phyloP scores from a whole-genome alignment of 78 protist genomes.

The Dictyostelium purpureum region DNA sequence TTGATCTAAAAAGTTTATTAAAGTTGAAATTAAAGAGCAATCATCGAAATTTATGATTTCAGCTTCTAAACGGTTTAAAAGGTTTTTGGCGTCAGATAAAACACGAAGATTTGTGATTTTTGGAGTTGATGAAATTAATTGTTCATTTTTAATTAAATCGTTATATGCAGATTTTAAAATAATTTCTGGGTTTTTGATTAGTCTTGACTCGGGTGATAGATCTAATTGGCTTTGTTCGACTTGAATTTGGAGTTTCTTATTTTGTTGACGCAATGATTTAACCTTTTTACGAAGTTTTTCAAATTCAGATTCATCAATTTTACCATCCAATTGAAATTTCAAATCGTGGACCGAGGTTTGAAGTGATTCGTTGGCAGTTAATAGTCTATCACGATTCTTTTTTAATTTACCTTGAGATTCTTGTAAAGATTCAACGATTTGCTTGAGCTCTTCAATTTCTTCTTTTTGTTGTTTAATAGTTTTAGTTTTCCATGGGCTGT shows the following conservation, averaged over 20 bases:
- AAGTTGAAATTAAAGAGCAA: slow-evolving; percentile 11
- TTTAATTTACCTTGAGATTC: slow-evolving; percentile 14
- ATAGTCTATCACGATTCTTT: slow-evolving; percentile 38
- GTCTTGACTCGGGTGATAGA: neutral
- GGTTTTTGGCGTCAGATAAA: slow-evolving; percentile 13
- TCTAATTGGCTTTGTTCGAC: slow-evolving; percentile 14
- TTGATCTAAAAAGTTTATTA: slow-evolving; percentile 25
- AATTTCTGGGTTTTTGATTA: neutral
- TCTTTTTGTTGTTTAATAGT: slow-evolving; percentile 19
- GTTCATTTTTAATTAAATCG: slow-evolving; percentile 55
- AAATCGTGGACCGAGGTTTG: slow-evolving; percentile 8
- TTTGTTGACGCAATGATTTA: slow-evolving; percentile 23
- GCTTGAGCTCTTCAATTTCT: slow-evolving; percentile 41
- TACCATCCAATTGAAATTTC: neutral
- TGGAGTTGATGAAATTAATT: slow-evolving; percentile 38
- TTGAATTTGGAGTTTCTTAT: slow-evolving; percentile 12
- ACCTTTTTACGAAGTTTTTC: neutral
- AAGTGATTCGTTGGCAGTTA: slow-evolving; percentile 14
- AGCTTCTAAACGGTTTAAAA: slow-evolving; percentile 18
- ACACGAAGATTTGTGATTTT: slow-evolving; percentile 38
- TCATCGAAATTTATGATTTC: slow-evolving; percentile 8
- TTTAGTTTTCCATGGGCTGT: slow-evolving; percentile 6
- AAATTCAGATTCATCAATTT: slow-evolving; percentile 22
- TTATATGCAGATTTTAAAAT: slow-evolving; percentile 51
- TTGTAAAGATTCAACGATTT: slow-evolving; percentile 3